Base-by-base conservation (phyloP, 257 asterid genomes). In the Handroanthus guayacan region DNA sequence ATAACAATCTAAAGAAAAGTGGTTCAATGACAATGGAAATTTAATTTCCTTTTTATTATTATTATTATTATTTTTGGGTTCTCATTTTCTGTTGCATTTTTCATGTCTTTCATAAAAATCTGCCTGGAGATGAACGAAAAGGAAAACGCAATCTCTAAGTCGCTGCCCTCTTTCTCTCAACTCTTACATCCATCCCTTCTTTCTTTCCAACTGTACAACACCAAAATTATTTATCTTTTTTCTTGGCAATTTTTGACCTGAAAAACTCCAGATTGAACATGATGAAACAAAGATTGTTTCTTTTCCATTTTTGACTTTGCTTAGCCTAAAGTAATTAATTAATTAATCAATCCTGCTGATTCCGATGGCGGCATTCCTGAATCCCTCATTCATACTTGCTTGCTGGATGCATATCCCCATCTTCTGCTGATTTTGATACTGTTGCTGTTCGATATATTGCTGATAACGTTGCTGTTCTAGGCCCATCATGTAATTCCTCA, bases 401-500 rank as follows among this genome's bases (percentile, higher is more conserved):
- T 82, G 92, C 69, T 86, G 87, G 75, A 84, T 65, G 63, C 87
- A 83, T 79, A 88, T 74, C 71, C 72, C 64, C 55, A 17, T 48
- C 20, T 64, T 5, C 79, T 72, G 69, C 11, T 51, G 69, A 6
- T 75, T 41, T 1, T 61, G 60, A 6, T 71, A 54, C 2, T 72
- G 80, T 2, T 73, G 84, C 50, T 78, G 91, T 41, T 83, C 77
- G 10, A 45, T 11, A 34, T 13, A 34, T 48, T 62, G 62, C 52
- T 69, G 75, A 4, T 71, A 76, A 6, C 57, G 81, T 8, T 75
- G 85, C 63, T 82, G 82, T 48, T 83, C 95, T 41, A 79, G 12
- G 1, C 83, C 91, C 76, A 78, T 70, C 92, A 92, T 88, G 25
- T 87, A 92, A 34, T 62, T 88, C 78, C 88, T 79, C 56, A 92